These are phyloP conservation scores for Carex sylvatica DNA, from an alignment of 202 grass and related monocot genomes.

Conservation along the genomic window DNA sequence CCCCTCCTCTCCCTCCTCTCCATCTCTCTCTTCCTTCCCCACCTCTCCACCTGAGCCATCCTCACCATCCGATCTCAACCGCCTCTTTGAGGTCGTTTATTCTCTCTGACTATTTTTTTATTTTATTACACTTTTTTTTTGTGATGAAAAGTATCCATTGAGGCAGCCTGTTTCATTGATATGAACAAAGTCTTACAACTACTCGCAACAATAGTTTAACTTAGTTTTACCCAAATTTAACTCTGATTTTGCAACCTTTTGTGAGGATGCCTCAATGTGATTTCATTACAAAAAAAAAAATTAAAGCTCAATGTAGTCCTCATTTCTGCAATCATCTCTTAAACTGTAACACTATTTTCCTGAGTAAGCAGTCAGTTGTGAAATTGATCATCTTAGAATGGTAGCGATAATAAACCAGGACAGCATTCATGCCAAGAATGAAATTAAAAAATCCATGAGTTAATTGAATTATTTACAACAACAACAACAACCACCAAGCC, in stretches of 20 bases:
- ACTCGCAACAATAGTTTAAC: background rate
- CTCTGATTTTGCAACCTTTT: background rate
- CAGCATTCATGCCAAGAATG: background rate
- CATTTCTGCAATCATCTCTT: background rate
- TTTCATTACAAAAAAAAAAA: background rate
- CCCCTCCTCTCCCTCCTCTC: background rate
- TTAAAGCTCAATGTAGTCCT: background rate
- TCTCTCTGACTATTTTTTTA: background rate
- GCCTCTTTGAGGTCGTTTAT: conserved; percentile 16
- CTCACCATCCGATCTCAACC: conserved; percentile 23
- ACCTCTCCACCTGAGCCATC: background rate
- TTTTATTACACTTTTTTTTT: background rate
- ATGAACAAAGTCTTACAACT: too few species aligned
- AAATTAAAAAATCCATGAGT: too few species aligned
- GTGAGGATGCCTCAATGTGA: background rate
- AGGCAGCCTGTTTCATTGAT: too few species aligned
- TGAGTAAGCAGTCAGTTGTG: background rate
- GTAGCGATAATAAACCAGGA: background rate
- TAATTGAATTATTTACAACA: too few species aligned
- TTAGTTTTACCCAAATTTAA: background rate
- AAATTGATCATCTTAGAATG: background rate
- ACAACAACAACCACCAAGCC: too few species aligned
- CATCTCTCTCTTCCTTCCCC: conserved; percentile 2
- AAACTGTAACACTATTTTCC: background rate
- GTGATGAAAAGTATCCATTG: too few species aligned